Evolutionary conservation across 768 basidiomycete genomes (phyloP), one percentile per base, ranked within the genome.

Genomic region (Pulveroboletus ravenelii): DNA sequence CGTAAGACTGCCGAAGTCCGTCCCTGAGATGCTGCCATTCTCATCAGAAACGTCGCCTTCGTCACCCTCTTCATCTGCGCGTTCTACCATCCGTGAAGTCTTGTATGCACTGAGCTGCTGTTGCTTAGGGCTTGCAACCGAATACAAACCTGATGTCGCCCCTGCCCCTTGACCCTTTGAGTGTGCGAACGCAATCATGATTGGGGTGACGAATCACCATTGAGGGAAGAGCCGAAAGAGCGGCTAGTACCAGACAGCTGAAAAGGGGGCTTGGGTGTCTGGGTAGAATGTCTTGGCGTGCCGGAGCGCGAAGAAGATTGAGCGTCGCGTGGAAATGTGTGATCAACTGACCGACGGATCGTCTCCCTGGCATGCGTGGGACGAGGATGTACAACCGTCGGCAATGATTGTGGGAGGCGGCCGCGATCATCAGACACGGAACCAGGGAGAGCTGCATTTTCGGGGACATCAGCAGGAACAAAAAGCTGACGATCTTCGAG

Each of bases 401-500:
- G 62, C 14, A 47, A 41, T 34, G 55, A 30, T 9, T 51, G 56
- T 32, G 50, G 50, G 23, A 55, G 39, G 40, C 34, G 50, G 15
- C 18, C 41, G 20, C 41, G 46, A 25, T 61, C 59, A 45, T 43
- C 25, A 12, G 52, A 48, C 29, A 23, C 30, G 29, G 43, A n/a
- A 23, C 38, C 38, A 38, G 53, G 29, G 5, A 36, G 32, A 35
- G 35, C 34, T 36, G 50, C 27, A 35, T 38, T 56, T 36, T 5
- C 37, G 37, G 67, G 68, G 38, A 70, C 62, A 52, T 87, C 84
- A 23, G 85, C 87, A 25, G 89, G 89, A 23, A 88, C 82, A 58
- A 89, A 89, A 27, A 88, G 71, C 38, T 81, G 74, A 53, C 82
- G 81, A 40, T 80, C 78, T 56, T 85, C 82, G 52, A 76, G 78